phyloP scores from a whole-genome alignment of 257 asterid genomes.

The Fraxinus excelsior region DNA sequence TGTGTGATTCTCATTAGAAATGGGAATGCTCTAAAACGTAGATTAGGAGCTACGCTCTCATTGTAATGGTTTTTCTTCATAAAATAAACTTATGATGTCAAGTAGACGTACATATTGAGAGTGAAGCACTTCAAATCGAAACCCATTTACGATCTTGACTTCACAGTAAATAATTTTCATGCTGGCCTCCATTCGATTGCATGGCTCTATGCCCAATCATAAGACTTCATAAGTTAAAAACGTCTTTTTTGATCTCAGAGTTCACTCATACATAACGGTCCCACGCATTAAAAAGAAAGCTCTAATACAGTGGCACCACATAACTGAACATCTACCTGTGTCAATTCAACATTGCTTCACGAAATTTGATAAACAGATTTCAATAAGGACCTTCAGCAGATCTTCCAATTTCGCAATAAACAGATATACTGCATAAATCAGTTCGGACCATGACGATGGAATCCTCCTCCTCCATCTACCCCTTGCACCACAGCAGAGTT shows the following conservation, averaged over 20 bases:
- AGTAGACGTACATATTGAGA: no score
- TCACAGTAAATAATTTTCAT: not conserved
- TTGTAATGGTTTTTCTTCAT: not conserved
- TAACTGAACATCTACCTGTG: not conserved
- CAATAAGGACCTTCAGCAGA: not conserved
- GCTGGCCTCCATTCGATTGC: not conserved
- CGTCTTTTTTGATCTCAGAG: not conserved
- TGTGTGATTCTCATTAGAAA: no score
- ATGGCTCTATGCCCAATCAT: not conserved
- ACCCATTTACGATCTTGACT: not conserved
- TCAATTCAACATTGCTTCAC: slow-evolving; percentile 14
- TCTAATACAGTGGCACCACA: not conserved
- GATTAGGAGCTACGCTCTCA: no score
- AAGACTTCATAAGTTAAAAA: not conserved
- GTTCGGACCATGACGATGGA: slow-evolving; percentile 34
- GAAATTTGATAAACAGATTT: slow-evolving; percentile 14
- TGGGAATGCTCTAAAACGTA: no score
- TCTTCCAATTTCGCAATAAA: not conserved
- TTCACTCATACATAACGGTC: slow-evolving; percentile 26
- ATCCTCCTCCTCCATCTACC: slow-evolving; percentile 35
- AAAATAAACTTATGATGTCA: not conserved
- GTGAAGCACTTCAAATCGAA: not conserved
- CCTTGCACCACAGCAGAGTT: slow-evolving; percentile 61
- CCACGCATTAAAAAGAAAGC: slow-evolving; percentile 27
- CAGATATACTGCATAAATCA: slow-evolving; percentile 15